Base-by-base conservation (phyloP, 2,329 filamentous ascomycete species). In the Curvularia lunata region DNA sequence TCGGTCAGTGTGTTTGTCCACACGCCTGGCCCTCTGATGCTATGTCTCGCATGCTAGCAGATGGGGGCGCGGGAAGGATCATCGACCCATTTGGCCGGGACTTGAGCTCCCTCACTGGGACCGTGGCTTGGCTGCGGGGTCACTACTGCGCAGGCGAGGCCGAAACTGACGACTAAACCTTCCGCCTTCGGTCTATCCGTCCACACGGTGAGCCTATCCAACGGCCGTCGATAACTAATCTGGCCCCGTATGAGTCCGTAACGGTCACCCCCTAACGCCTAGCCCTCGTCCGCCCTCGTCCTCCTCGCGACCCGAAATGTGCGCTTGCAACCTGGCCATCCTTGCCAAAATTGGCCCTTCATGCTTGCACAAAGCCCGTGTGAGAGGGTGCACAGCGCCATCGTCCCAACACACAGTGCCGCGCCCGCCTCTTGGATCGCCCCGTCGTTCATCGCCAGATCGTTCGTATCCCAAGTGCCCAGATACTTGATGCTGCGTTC, bases 81-180 rank as follows among this genome's bases (percentile, higher is more conserved):
- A 55, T 58, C 55, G 61, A 65, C 57, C 63, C 64, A 64, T 47
- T 32, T 53, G 48, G 55, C 53, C 61, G 64, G 64, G 63, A 56
- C 53, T 48, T 53, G 7, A 5, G 16, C n/a, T 52, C 37, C 50
- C 41, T 10, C 27, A 49, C 42, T 56, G 55, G 61, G 40, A 47
- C 41, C 23, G 55, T 61, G 61, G 60, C 60, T 63, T 58, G 54
- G 46, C 57, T 67, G 65, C 63, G 68, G 69, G 67, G 65, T 63
- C 48, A 46, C 42, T 55, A 37, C 46, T 52, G 48, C 56, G 28
- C 59, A 71, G 70, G 70, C 70, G 69, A 71, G 59, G 60, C 68
- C 69, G 67, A 70, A 57, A 59, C 58, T 51, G 62, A 57, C 46
- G 21, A 59, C 57, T 57, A 52, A 64, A 50, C 52, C 63, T 46